These are phyloP conservation scores for Thermochaetoides thermophila DNA, from an alignment of 495 filamentous ascomycete species.

Conservation along the genomic window DNA sequence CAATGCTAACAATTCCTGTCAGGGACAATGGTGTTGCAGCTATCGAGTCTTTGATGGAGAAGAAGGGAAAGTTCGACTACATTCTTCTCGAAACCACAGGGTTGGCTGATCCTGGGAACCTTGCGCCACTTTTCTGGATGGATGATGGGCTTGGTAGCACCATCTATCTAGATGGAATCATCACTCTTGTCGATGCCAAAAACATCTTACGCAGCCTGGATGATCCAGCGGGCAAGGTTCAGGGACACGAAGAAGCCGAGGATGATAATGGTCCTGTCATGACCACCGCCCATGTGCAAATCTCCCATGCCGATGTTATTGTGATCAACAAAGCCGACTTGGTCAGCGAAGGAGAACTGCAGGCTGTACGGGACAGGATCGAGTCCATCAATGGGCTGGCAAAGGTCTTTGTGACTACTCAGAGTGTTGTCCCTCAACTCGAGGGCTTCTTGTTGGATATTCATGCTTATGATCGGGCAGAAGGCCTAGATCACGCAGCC, in stretches of 20 bases:
- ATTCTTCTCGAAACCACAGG: constrained; percentile 96
- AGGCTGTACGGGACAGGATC: constrained; percentile 49
- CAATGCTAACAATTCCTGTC: background rate
- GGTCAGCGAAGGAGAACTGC: constrained; percentile 54
- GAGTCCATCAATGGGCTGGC: constrained; percentile 80
- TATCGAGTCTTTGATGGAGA: constrained; percentile 92
- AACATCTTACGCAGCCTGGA: constrained; percentile 73
- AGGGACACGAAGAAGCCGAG: constrained; percentile 38
- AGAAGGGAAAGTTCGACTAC: constrained; percentile 89
- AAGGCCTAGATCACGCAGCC: constrained; percentile 44
- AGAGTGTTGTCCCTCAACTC: constrained; percentile 63
- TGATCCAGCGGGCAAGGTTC: constrained; percentile 48
- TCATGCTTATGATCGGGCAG: constrained; percentile 79
- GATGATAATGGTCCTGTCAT: constrained; percentile 42
- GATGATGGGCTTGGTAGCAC: constrained; percentile 87
- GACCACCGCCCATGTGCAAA: constrained; percentile 89
- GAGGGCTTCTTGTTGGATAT: constrained; percentile 79
- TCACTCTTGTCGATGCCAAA: constrained; percentile 90
- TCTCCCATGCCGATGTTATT: constrained; percentile 92
- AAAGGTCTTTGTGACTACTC: constrained; percentile 64
- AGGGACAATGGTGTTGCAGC: constrained; percentile 86
- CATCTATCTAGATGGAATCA: constrained; percentile 92
- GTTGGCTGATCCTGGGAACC: constrained; percentile 86
- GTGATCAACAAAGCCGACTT: constrained; percentile 91
- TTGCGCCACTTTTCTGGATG: constrained; percentile 94